phyloP scores from a whole-genome alignment of 2,329 filamentous ascomycete species.

The Chaetomiaceae sp. region DNA sequence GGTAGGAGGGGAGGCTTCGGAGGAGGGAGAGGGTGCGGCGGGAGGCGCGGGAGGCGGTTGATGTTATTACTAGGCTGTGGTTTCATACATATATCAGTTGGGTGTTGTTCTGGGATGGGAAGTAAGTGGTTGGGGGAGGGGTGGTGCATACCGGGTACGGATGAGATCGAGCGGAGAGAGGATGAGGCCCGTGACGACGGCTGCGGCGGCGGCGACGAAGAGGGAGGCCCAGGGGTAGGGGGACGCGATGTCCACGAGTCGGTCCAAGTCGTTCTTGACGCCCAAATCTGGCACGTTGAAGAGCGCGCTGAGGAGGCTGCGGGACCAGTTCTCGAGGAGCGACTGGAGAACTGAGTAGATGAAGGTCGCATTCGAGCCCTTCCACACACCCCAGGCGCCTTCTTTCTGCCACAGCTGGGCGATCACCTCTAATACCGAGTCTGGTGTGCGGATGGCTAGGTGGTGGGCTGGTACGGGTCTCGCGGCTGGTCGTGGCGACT shows the following conservation, averaged over 20 bases:
- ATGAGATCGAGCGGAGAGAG: constrained; percentile 87
- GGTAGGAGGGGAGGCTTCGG: constrained; percentile 70
- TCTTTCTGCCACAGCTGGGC: constrained; percentile 86
- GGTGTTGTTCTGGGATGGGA: neutral
- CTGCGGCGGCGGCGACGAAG: constrained; percentile 61
- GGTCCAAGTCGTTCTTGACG: constrained; percentile 70
- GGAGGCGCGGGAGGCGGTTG: constrained; percentile 65
- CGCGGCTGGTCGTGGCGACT: constrained; percentile 34
- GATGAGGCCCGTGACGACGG: constrained; percentile 69
- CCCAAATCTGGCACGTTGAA: constrained; percentile 85
- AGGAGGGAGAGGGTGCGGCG: constrained; percentile 76
- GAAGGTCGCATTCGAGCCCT: constrained; percentile 87
- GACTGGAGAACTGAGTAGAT: constrained; percentile 83
- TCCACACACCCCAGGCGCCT: constrained; percentile 90
- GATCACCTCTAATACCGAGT: constrained; percentile 82
- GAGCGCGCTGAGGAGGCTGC: constrained; percentile 83
- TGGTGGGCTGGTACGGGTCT: constrained; percentile 50
- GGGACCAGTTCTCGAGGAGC: constrained; percentile 85
- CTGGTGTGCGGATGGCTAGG: constrained; percentile 66
- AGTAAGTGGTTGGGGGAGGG: constrained; percentile 28
- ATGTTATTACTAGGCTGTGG: constrained; percentile 72
- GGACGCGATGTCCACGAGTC: constrained; percentile 66
- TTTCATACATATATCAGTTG: neutral
- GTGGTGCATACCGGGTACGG: constrained; percentile 67
- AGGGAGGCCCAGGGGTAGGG: constrained; percentile 79